phyloP scores from a whole-genome alignment of 345 rosid species.

The Citrus reticulata region DNA sequence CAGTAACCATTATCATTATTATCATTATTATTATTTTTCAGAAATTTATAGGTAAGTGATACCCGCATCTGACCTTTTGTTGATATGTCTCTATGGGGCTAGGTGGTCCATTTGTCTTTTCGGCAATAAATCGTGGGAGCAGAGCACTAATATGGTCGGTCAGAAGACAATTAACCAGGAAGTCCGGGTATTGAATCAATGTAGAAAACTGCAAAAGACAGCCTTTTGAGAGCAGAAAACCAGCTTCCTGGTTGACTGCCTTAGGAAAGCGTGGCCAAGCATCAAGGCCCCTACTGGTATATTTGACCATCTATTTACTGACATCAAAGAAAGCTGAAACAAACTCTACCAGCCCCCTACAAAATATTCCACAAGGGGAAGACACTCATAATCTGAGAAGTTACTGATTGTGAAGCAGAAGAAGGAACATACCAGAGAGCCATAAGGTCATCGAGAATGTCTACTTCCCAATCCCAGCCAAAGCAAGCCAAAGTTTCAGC shows the following conservation, averaged over 20 bases:
- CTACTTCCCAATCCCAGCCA: constrained; percentile 13
- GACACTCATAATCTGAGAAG: constrained; percentile 7
- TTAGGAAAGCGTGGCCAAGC: constrained; percentile 12
- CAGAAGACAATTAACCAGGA: constrained; percentile 36
- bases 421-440: constrained; percentile 3
- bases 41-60: not conserved
- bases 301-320: constrained; percentile 26
- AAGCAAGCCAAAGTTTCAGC: constrained; percentile 27
- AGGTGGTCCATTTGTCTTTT: constrained; percentile 31
- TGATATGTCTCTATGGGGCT: not conserved
- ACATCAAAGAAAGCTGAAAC: constrained; percentile 25
- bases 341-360: constrained; percentile 20
- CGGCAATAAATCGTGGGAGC: constrained; percentile 35
- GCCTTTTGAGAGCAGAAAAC: constrained; percentile 20
- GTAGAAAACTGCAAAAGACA: constrained; percentile 12
- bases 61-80: not conserved
- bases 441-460: constrained; percentile 28
- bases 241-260: constrained; percentile 31
- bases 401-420: constrained; percentile 11
- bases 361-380: constrained; percentile 16
- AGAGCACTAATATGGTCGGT: constrained; percentile 14
- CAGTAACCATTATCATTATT: not conserved
- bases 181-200: constrained; percentile 33
- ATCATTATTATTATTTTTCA: not conserved
- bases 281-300: constrained; percentile 10